phyloP scores from a whole-genome alignment of 495 filamentous ascomycete genomes.

The Aspergillus incahuasiensis region DNA sequence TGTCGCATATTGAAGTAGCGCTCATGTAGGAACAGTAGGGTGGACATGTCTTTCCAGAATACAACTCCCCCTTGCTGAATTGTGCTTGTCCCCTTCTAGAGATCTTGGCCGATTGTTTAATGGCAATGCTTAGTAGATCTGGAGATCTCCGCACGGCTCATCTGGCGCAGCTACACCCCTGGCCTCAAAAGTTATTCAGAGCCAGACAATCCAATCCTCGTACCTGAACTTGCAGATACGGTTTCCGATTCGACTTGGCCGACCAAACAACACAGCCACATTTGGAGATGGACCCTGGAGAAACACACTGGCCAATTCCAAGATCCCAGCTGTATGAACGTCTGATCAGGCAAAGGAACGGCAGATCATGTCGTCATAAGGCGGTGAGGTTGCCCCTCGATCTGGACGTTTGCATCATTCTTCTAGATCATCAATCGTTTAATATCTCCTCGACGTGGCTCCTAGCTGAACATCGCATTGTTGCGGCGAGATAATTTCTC shows the following conservation, averaged over 20 bases:
- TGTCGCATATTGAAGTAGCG: no score
- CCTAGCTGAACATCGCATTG: background rate
- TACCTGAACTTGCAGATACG: background rate
- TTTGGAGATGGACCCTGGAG: background rate
- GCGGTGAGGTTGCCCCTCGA: constrained; percentile 5
- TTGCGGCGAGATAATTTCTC: background rate
- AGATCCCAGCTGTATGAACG: background rate
- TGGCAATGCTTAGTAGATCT: background rate
- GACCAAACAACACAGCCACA: constrained; percentile 6
- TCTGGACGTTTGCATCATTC: constrained; percentile 1
- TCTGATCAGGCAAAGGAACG: background rate
- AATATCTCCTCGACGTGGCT: background rate
- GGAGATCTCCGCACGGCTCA: background rate
- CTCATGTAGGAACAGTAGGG: no score
- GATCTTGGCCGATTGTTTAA: no score
- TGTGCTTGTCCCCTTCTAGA: no score
- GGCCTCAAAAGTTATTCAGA: background rate
- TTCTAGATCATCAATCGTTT: background rate
- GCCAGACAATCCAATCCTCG: background rate
- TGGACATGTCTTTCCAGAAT: no score
- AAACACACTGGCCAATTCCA: background rate
- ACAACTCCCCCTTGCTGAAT: background rate
- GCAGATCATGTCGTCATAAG: constrained; percentile 6
- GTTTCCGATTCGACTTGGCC: background rate
- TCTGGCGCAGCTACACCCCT: background rate